These are phyloP conservation scores for Didymosphaeria variabile DNA, from an alignment of 2,329 filamentous ascomycete species.

Conservation along the genomic window DNA sequence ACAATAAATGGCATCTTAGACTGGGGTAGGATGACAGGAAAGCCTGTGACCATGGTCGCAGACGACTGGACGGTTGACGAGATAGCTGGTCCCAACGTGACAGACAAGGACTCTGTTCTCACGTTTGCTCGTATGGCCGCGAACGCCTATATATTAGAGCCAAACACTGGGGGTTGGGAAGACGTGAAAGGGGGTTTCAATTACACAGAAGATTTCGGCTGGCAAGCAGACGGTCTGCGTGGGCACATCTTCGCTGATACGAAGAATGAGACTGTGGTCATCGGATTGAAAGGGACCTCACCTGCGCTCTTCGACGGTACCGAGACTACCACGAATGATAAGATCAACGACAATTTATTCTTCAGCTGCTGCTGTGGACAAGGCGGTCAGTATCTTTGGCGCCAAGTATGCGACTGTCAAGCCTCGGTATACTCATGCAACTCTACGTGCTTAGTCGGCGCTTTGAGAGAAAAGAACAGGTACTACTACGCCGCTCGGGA, in stretches of 20 bases:
- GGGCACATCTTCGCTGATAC: constrained; percentile 93
- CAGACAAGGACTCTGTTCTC: constrained; percentile 84
- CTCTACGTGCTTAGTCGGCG: constrained; percentile 82
- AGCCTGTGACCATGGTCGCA: constrained; percentile 71
- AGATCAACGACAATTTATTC: constrained; percentile 96
- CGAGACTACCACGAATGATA: constrained; percentile 96
- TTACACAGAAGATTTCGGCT: constrained; percentile 88
- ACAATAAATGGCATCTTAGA: constrained; percentile 82
- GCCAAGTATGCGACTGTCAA: constrained; percentile 92
- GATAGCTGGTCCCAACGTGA: constrained; percentile 79
- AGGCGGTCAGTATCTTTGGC: constrained; percentile 88
- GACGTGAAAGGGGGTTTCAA: constrained; percentile 77
- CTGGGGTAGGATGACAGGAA: constrained; percentile 73
- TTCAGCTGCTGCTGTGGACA: constrained; percentile 98
- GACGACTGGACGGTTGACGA: constrained; percentile 86
- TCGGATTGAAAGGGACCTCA: constrained; percentile 89
- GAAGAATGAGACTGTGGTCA: constrained; percentile 84
- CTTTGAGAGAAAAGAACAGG: constrained; percentile 81
- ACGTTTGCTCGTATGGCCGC: constrained; percentile 88
- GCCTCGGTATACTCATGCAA: constrained; percentile 89
- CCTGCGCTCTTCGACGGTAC: constrained; percentile 95
- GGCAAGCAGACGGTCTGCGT: constrained; percentile 86
- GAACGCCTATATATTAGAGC: constrained; percentile 83
- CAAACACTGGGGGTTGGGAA: constrained; percentile 80
- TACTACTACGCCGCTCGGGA: constrained; percentile 92